These are phyloP conservation scores for Canavalia gladiata DNA, from an alignment of 306 rosid species.

Conservation along the genomic window DNA sequence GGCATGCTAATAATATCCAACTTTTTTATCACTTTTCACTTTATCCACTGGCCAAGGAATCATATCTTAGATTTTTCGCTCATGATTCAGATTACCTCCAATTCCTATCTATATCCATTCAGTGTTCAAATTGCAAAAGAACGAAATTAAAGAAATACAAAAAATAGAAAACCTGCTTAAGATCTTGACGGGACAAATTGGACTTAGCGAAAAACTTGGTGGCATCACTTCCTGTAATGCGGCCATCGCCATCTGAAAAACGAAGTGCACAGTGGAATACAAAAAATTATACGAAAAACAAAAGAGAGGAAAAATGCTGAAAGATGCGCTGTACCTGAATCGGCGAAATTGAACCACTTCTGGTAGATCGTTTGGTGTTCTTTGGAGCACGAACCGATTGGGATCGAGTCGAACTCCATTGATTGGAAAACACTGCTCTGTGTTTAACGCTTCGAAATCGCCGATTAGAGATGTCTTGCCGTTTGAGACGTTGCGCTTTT, in stretches of 20 bases:
- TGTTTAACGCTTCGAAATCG: constrained; percentile 9
- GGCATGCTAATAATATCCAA: background rate
- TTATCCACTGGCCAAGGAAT: background rate
- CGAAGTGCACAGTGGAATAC: background rate
- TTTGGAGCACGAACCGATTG: constrained; percentile 79
- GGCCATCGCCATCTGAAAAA: constrained; percentile 85
- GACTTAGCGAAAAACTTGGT: constrained; percentile 83
- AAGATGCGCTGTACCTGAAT: constrained; percentile 63
- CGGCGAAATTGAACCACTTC: constrained; percentile 84
- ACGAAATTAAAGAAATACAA: background rate
- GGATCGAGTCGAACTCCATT: constrained; percentile 83
- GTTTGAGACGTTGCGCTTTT: background rate
- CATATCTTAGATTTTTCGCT: background rate
- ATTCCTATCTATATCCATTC: background rate
- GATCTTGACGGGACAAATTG: constrained; percentile 80
- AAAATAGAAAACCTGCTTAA: constrained; percentile 77
- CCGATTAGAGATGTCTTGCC: background rate
- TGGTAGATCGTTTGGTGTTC: constrained; percentile 73
- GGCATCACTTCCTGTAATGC: constrained; percentile 89
- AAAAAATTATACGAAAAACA: background rate
- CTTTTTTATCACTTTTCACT: background rate
- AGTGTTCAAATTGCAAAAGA: background rate
- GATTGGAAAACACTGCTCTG: background rate
- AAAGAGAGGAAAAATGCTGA: background rate
- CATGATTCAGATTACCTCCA: background rate